phyloP scores from a whole-genome alignment of 768 basidiomycete species.

The Phylloporus rhodoxanthus region DNA sequence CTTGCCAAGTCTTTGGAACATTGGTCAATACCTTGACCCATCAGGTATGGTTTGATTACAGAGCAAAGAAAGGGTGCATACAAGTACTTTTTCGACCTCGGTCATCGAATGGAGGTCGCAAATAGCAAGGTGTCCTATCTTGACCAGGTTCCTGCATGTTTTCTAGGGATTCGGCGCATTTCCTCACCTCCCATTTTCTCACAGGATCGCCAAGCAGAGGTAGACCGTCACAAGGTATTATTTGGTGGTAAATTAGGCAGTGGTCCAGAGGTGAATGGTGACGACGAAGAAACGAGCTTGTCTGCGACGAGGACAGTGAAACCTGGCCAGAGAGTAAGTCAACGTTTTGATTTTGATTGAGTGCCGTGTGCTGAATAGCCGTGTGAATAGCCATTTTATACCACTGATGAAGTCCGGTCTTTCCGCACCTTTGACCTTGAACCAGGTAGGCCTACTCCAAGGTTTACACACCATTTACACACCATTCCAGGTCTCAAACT shows the following conservation, averaged over 20 bases:
- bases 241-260: slow-evolving; percentile 36
- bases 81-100: slow-evolving; percentile 78
- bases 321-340: slow-evolving; percentile 44
- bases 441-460: slow-evolving; percentile 46
- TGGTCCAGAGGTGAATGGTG: slow-evolving; percentile 25
- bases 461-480: not conserved
- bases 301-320: slow-evolving; percentile 43
- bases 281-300: slow-evolving; percentile 34
- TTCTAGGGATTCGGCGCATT: not conserved
- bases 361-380: slow-evolving; percentile 1
- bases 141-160: slow-evolving; percentile 47
- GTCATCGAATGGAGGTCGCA: slow-evolving; percentile 73
- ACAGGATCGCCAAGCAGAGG: slow-evolving; percentile 27
- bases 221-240: slow-evolving; percentile 22
- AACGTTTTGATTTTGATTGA: not conserved
- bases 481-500: slow-evolving; percentile 66
- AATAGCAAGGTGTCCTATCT: slow-evolving; percentile 63
- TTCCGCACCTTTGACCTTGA: slow-evolving; percentile 78
- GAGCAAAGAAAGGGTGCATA: slow-evolving; percentile 82
- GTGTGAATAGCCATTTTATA: slow-evolving; percentile 66
- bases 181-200: slow-evolving; percentile 6
- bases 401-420: slow-evolving; percentile 71
- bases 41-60: slow-evolving; percentile 81
- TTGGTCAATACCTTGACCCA: slow-evolving; percentile 4
- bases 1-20: not conserved